Conservation (phyloP, 805 yeast species). For the Zygoascus tannicola region DNA sequence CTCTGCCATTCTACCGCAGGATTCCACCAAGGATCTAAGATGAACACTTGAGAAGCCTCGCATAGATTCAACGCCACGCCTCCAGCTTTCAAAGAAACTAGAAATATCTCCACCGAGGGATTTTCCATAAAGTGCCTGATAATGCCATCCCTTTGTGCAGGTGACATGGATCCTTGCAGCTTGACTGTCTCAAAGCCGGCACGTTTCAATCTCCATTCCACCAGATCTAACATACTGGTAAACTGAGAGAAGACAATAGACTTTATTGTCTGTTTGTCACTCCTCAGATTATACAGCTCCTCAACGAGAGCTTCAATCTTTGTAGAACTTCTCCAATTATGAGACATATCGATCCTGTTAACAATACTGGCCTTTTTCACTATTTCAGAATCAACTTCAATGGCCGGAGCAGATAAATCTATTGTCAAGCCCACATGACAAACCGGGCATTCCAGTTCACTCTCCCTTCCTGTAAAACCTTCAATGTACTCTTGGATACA, state of each 20-base stretch:
- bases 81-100: slow-evolving; percentile 95
- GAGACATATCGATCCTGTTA: slow-evolving; percentile 70
- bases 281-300: slow-evolving; percentile 76
- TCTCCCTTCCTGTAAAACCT: slow-evolving; percentile 48
- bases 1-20: slow-evolving; percentile 98
- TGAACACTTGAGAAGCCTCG: slow-evolving; percentile 93
- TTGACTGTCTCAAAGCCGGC: slow-evolving; percentile 95
- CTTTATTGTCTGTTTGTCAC: slow-evolving; percentile 81
- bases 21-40: slow-evolving; percentile 99
- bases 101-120: slow-evolving; percentile 82
- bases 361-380: slow-evolving; percentile 61
- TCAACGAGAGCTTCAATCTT: slow-evolving; percentile 95
- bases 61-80: slow-evolving; percentile 96
- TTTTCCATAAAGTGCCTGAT: slow-evolving; percentile 89
- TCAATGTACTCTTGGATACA: slow-evolving; percentile 88
- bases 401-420: slow-evolving; percentile 77
- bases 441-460: slow-evolving; percentile 78
- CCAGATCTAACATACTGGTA: slow-evolving; percentile 90
- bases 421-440: slow-evolving; percentile 91
- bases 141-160: slow-evolving; percentile 85
- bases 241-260: slow-evolving; percentile 96
- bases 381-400: slow-evolving; percentile 47
- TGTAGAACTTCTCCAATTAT: slow-evolving; percentile 91
- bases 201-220: slow-evolving; percentile 89
- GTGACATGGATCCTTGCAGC: slow-evolving; percentile 94